Conservation (phyloP, 192 early-diverging fungal species). For the Globomyces pollinis-pini region DNA sequence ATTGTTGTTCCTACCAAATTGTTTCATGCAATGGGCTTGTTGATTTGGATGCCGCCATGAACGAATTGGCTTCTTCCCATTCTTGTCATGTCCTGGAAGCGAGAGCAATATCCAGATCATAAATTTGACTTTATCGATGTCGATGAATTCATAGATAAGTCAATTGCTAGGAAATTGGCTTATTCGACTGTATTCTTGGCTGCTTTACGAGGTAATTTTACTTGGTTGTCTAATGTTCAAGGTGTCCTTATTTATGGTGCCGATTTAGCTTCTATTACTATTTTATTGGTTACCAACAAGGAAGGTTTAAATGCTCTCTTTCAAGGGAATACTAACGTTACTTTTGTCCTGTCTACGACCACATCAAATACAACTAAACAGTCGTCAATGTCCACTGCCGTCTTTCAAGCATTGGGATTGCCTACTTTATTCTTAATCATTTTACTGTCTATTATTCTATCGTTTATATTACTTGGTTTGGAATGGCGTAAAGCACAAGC, state of each 20-base stretch:
- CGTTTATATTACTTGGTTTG: constrained; percentile 57
- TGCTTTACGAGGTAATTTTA: constrained; percentile 46
- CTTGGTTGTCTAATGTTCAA: background rate
- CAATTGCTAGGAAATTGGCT: constrained; percentile 30
- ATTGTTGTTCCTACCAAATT: no score
- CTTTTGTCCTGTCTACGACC: background rate
- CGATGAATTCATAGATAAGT: constrained; percentile 56
- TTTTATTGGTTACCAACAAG: constrained; percentile 39
- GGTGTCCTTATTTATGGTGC: constrained; percentile 68
- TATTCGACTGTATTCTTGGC: constrained; percentile 56
- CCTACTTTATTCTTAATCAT: constrained; percentile 23
- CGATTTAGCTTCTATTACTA: constrained; percentile 68
- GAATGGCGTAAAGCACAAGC: constrained; percentile 61
- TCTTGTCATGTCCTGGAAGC: constrained; percentile 50
- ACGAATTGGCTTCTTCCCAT: no score
- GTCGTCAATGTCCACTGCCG: constrained; percentile 6
- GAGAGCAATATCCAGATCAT: constrained; percentile 71
- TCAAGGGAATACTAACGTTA: background rate
- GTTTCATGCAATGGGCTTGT: no score
- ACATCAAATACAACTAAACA: background rate
- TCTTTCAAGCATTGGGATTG: constrained; percentile 40
- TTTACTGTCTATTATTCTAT: constrained; percentile 57
- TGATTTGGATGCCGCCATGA: no score
- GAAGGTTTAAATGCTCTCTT: background rate
- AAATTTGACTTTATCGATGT: constrained; percentile 84